Evolutionary conservation across 805 yeast genomes (phyloP).

Genomic region (Soucietia sequanensis): DNA sequence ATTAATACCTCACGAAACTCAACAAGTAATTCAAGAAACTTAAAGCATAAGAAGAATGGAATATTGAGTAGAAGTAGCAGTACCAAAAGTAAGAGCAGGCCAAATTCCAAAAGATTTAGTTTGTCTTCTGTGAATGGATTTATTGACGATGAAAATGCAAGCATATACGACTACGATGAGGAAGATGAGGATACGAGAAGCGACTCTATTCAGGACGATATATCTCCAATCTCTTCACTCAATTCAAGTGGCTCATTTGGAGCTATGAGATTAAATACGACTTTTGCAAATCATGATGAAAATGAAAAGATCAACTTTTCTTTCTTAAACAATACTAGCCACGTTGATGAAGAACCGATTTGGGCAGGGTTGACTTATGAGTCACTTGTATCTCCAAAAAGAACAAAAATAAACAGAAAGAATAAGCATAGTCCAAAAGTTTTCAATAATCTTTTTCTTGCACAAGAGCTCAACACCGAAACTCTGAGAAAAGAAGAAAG

Average conservation of each 20-base stretch:
- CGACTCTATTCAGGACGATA: constrained; percentile 6
- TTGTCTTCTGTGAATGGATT: no score
- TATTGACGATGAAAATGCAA: constrained; percentile 22
- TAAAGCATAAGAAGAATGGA: no score
- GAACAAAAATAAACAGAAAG: constrained; percentile 49
- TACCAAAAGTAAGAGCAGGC: no score
- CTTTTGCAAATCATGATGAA: constrained; percentile 9
- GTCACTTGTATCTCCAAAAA: constrained; percentile 52
- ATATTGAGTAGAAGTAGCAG: no score
- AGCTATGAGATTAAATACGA: neutral
- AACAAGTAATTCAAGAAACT: no score
- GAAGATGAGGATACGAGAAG: constrained; percentile 12
- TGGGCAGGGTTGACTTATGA: constrained; percentile 33
- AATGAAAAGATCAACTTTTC: constrained; percentile 17
- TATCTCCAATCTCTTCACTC: constrained; percentile 1
- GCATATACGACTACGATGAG: constrained; percentile 24
- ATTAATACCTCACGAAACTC: no score
- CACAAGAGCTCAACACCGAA: constrained; percentile 55
- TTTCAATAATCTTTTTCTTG: constrained; percentile 55
- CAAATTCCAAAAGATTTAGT: no score
- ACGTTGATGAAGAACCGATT: constrained; percentile 10
- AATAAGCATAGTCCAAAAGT: constrained; percentile 46
- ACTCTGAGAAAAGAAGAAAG: constrained; percentile 7
- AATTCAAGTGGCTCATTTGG: no score
- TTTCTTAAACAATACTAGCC: constrained; percentile 5